phyloP scores from a whole-genome alignment of 1,284 basidiomycete species.

The Xanthoconium separans region DNA sequence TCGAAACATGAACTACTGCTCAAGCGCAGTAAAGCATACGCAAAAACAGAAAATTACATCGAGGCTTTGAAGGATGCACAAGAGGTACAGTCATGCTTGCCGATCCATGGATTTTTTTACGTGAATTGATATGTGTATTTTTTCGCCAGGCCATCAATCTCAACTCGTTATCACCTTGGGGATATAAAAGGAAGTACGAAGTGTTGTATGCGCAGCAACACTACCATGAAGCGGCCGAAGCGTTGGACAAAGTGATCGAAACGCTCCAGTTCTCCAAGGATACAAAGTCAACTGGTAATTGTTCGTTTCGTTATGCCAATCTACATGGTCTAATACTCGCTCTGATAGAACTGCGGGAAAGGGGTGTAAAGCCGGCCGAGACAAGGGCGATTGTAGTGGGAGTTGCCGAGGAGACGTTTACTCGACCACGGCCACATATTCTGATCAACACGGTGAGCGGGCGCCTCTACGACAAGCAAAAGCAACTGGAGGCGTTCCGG shows the following conservation, averaged over 20 bases:
- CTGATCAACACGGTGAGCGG: conserved; percentile 3
- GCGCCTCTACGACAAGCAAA: conserved; percentile 1
- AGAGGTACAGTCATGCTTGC: background rate
- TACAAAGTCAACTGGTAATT: background rate
- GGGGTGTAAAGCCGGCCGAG: background rate
- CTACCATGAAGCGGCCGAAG: conserved; percentile 3
- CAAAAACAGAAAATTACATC: background rate
- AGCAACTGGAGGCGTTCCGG: conserved; percentile 2
- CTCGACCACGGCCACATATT: conserved; percentile 1
- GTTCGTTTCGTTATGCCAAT: background rate
- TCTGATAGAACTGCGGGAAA: background rate
- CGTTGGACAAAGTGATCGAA: background rate
- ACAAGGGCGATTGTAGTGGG: background rate
- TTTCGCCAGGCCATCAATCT: conserved; percentile 5
- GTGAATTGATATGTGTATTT: background rate
- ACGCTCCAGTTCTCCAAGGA: background rate
- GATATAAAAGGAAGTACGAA: conserved; percentile 2
- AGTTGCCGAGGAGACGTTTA: background rate
- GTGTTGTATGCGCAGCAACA: background rate
- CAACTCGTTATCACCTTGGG: conserved; percentile 2
- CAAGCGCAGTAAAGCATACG: conserved; percentile 4
- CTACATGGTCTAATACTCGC: background rate
- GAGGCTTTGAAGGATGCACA: conserved; percentile 2
- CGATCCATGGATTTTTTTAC: background rate
- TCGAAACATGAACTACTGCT: background rate